phyloP scores from a whole-genome alignment of 208 protist species.

The Wallacemonas sp. region DNA sequence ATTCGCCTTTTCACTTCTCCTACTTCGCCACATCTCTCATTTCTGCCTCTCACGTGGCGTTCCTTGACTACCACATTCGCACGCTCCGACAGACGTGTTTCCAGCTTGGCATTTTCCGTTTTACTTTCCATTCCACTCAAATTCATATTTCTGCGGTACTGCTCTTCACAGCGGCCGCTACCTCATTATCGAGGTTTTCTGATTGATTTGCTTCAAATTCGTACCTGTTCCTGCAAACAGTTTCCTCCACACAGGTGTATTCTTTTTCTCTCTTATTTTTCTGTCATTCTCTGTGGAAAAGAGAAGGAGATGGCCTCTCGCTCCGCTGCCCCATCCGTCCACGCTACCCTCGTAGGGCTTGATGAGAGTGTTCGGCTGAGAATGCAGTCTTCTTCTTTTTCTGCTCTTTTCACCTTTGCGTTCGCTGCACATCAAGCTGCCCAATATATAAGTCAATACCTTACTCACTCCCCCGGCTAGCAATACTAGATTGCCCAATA shows the following conservation, averaged over 20 bases:
- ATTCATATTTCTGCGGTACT: too few species aligned
- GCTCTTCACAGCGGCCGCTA: too few species aligned
- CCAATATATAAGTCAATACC: too few species aligned
- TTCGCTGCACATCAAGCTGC: too few species aligned
- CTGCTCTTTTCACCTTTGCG: too few species aligned
- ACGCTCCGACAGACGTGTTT: not conserved
- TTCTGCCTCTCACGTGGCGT: not conserved
- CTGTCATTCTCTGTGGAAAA: not conserved
- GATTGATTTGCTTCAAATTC: not conserved
- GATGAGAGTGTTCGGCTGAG: too few species aligned
- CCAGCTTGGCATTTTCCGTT: not conserved
- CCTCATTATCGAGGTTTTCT: too few species aligned
- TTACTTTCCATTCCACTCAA: not conserved
- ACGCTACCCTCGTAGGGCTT: too few species aligned
- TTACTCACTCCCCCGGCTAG: too few species aligned
- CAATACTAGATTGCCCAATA: too few species aligned
- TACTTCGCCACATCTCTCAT: not conserved
- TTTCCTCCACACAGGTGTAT: not conserved
- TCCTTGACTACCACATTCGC: not conserved
- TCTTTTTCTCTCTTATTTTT: not conserved
- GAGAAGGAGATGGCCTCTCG: not conserved
- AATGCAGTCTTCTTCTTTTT: too few species aligned
- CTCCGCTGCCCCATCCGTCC: not conserved
- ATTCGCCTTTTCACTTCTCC: not conserved
- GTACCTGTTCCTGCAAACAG: not conserved